Conservation (phyloP, 805 yeast species). For the Kuraishia floccosa region DNA sequence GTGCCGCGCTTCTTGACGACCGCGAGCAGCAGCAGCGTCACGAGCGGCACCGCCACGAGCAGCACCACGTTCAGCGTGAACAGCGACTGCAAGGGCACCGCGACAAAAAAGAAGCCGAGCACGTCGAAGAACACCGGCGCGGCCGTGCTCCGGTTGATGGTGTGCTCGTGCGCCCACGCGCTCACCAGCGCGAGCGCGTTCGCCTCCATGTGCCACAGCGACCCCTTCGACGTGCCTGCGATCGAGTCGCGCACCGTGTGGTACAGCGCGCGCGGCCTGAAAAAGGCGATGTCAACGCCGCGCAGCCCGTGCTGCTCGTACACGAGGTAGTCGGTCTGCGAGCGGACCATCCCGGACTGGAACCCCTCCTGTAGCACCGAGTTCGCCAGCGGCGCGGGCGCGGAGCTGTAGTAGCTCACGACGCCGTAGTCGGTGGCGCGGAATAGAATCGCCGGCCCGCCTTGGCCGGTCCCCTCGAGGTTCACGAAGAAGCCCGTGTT, state of each 20-base stretch:
- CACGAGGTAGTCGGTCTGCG: slow-evolving; percentile 80
- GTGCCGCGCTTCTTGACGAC: slow-evolving; percentile 33
- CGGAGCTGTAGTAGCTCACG: slow-evolving; percentile 43
- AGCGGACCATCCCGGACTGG: slow-evolving; percentile 53
- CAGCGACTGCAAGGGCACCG: slow-evolving; percentile 37
- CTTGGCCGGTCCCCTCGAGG: slow-evolving; percentile 89
- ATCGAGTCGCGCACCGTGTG: slow-evolving; percentile 73
- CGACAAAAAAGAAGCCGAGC: slow-evolving; percentile 42
- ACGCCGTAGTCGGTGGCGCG: slow-evolving; percentile 76
- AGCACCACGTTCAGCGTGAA: slow-evolving; percentile 40
- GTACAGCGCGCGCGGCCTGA: slow-evolving; percentile 71
- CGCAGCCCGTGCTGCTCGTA: slow-evolving; percentile 58
- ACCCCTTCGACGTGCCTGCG: slow-evolving; percentile 46
- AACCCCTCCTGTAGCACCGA: slow-evolving; percentile 83
- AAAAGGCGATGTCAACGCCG: slow-evolving; percentile 87
- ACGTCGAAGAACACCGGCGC: slow-evolving; percentile 59
- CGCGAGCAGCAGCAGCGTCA: slow-evolving; percentile 33
- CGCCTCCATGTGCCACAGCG: slow-evolving; percentile 79
- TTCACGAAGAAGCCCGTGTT: slow-evolving; percentile 59
- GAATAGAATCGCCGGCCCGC: slow-evolving; percentile 73
- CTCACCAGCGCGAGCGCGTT: slow-evolving; percentile 51
- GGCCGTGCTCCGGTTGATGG: slow-evolving; percentile 17
- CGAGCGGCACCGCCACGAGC: slow-evolving; percentile 43
- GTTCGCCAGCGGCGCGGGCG: slow-evolving; percentile 61
- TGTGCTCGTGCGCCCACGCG: slow-evolving; percentile 28